Evolutionary conservation across 2,329 filamentous ascomycete genomes (phyloP), one percentile per base, ranked within the genome.

Genomic region (Bipolaris sorokiniana): DNA sequence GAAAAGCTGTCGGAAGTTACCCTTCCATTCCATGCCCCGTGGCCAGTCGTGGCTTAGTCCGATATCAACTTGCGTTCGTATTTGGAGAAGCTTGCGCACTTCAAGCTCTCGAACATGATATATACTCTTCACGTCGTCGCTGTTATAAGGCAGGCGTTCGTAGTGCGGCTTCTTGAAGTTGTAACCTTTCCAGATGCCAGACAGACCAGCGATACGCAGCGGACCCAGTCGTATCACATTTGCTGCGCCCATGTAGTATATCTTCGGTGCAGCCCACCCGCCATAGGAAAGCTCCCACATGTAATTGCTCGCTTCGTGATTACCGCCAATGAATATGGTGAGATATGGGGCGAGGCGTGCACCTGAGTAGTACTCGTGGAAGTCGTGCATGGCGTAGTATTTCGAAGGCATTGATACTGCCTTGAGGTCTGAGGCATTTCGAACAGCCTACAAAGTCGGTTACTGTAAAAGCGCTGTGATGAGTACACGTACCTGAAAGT

Each of bases 1-100:
- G 73, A 92, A 96, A 1, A 99, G 79, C 40, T 80, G 79, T 46
- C 83, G 78, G 45, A 83, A 79, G 71, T 98, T 83, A 5, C 95
- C 95, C 62, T 87, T 84, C 72, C 86, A 87, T 77, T 97, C 95
- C 51, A 98, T 86, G 0, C 84, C 88, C 48, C 88, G 86, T 0
- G 95, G 95, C 95, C 95, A 99, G 78, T 99, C 95, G 72, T 99
- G 95, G 66, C 93, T 97, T 51, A 99, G 78, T 2, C 93, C 92
- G 42, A 99, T 81, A 65, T 99, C 95, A 36, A 98, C 88, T 70
- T 96, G 94, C 16, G 90, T 91, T n/a, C 87, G 85, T 31, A 98
- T 71, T 69, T 93, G 88, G 37, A 97, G 81, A 33, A 99, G 79
- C 77, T 97, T 98, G 68, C 94, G 88, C n/a, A 91, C 86, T 73